Percentiles rank a stretch among this genome's conserved stretches.
Evolutionary conservation across 306 rosid species (phyloP).

Genomic region (Vicia faba): DNA sequence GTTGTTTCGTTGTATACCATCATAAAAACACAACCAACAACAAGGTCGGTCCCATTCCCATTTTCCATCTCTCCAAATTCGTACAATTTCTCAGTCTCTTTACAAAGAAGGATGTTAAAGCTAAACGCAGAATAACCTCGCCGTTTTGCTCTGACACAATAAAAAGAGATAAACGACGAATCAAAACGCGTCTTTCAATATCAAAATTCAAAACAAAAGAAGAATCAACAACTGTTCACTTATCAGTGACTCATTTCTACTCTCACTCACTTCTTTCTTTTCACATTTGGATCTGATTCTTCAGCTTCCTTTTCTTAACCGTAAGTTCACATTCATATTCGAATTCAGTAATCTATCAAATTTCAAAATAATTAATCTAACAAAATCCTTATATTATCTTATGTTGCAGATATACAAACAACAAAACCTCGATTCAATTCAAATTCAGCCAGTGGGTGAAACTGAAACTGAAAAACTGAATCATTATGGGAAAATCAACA

Average conservation of each 20-base stretch:
- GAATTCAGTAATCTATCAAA: neutral
- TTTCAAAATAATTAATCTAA: neutral
- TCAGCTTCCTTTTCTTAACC: constrained; percentile 9
- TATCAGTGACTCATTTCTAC: neutral
- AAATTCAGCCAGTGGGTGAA: constrained; percentile 31
- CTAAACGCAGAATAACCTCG: constrained; percentile 31
- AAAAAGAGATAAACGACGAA: constrained; percentile 45
- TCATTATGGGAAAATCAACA: constrained; percentile 69
- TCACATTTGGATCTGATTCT: constrained; percentile 44
- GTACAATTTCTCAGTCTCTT: neutral
- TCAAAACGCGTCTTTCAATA: constrained; percentile 53
- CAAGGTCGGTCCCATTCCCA: constrained; percentile 22
- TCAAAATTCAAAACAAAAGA: neutral
- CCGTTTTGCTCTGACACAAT: constrained; percentile 26
- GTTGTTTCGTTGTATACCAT: neutral
- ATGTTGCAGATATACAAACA: constrained; percentile 7
- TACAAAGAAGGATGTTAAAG: neutral
- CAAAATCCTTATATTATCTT: no score
- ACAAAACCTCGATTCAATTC: neutral
- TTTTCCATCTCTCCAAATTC: constrained; percentile 14
- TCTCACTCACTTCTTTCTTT: constrained; percentile 10
- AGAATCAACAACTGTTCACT: neutral
- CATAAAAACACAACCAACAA: constrained; percentile 9
- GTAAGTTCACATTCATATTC: constrained; percentile 7
- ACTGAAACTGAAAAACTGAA: neutral